These are phyloP conservation scores for Cenococcum geophilum DNA, from an alignment of 495 filamentous ascomycete genomes.

Conservation along the genomic window DNA sequence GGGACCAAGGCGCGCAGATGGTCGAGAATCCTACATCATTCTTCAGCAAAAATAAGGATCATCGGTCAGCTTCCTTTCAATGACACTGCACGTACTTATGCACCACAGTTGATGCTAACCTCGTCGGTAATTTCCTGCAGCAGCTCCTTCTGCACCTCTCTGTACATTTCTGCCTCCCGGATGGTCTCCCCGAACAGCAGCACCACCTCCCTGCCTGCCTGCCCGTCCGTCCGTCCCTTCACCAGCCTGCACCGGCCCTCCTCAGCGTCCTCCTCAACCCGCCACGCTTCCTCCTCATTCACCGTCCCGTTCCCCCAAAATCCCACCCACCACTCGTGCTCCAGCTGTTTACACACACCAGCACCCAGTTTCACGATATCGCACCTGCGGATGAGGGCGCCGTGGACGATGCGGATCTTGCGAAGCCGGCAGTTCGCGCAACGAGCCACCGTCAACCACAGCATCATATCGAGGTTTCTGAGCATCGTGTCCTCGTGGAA, in stretches of 20 bases:
- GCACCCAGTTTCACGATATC: neutral
- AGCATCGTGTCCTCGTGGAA: neutral
- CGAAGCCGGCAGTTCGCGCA: slow-evolving; percentile 4
- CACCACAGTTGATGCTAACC: neutral
- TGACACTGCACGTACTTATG: slow-evolving; percentile 1
- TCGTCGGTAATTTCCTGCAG: neutral
- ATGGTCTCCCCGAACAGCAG: neutral
- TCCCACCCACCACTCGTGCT: neutral
- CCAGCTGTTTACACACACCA: neutral
- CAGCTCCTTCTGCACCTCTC: neutral
- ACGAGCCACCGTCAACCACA: slow-evolving; percentile 14
- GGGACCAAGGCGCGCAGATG: slow-evolving; percentile 3
- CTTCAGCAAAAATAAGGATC: neutral
- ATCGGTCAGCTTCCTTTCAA: neutral
- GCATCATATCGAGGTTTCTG: slow-evolving; percentile 9
- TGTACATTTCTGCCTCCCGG: neutral
- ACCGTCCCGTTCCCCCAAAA: neutral
- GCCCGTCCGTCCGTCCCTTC: neutral
- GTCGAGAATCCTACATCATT: slow-evolving; percentile 2
- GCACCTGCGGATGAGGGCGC: neutral
- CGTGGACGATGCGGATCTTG: slow-evolving; percentile 13
- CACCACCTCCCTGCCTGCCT: neutral
- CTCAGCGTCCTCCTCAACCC: neutral
- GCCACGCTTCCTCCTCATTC: slow-evolving; percentile 1
- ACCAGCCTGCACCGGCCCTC: neutral